Evolutionary conservation across 495 filamentous ascomycete species (phyloP).

Genomic region (Daldinia grandis): DNA sequence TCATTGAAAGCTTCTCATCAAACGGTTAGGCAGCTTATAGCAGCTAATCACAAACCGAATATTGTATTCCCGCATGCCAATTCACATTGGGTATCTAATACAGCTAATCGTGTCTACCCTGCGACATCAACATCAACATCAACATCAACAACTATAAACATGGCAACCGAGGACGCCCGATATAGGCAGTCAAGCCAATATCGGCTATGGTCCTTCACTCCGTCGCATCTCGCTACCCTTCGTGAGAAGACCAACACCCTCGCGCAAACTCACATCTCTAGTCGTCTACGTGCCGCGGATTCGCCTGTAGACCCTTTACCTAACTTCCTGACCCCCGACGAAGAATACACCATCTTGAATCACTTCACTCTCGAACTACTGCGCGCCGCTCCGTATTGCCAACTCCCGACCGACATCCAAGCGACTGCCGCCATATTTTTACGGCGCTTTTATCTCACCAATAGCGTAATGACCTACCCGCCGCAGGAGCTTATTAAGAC

Average conservation of each 20-base stretch:
- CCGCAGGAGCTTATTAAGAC: slow-evolving; percentile 85
- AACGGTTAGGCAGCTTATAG: no score
- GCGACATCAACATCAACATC: neutral
- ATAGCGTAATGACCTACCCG: slow-evolving; percentile 93
- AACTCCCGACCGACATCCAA: slow-evolving; percentile 81
- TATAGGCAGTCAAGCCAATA: slow-evolving; percentile 94
- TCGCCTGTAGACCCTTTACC: slow-evolving; percentile 54
- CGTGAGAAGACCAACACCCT: slow-evolving; percentile 78
- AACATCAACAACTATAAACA: slow-evolving; percentile 20
- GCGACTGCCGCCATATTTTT: slow-evolving; percentile 93
- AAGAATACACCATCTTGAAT: slow-evolving; percentile 82
- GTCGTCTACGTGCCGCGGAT: slow-evolving; percentile 48
- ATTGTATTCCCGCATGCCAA: neutral
- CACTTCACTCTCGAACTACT: slow-evolving; percentile 80
- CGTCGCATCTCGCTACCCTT: slow-evolving; percentile 69
- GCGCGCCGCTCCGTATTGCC: slow-evolving; percentile 77
- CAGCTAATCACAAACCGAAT: neutral
- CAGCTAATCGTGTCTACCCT: slow-evolving; percentile 1
- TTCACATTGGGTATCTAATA: neutral
- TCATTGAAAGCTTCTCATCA: neutral
- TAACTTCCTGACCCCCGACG: slow-evolving; percentile 79
- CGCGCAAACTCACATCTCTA: slow-evolving; percentile 74
- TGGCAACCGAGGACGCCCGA: slow-evolving; percentile 80
- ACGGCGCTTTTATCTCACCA: slow-evolving; percentile 91
- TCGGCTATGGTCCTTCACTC: slow-evolving; percentile 91